Conservation (phyloP, 1,284 basidiomycete species). For the Ceratobasidium theobromae region DNA sequence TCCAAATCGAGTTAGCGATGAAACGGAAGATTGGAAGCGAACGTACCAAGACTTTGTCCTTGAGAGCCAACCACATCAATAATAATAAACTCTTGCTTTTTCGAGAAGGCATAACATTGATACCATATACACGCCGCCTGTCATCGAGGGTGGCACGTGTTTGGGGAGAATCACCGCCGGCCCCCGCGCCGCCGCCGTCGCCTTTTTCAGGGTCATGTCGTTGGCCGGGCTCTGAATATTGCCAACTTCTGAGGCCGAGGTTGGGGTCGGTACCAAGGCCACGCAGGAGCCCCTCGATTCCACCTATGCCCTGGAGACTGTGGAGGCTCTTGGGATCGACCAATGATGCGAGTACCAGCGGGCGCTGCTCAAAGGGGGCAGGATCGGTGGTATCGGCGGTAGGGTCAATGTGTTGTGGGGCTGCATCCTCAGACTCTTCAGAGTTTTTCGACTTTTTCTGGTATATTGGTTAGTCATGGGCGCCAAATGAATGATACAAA, state of each 20-base stretch:
- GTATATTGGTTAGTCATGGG: conserved; percentile 5
- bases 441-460: conserved; percentile 42
- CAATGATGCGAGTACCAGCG: conserved; percentile 77
- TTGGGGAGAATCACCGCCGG: conserved; percentile 47
- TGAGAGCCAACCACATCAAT: conserved; percentile 92
- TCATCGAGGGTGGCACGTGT: conserved; percentile 61
- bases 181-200: conserved; percentile 32
- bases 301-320: conserved; percentile 71
- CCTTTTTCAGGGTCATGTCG: conserved; percentile 30
- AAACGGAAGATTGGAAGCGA: conserved; percentile 10
- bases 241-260: conserved; percentile 49
- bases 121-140: conserved; percentile 75
- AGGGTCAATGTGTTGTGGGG: conserved; percentile 42
- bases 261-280: conserved; percentile 73
- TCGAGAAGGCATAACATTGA: conserved; percentile 78
- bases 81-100: conserved; percentile 76
- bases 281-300: conserved; percentile 64
- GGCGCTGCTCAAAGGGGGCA: conserved; percentile 69
- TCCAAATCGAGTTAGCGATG: conserved; percentile 19
- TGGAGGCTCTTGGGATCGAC: conserved; percentile 86
- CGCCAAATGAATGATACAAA: background rate
- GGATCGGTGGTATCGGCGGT: conserved; percentile 65
- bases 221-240: conserved; percentile 32
- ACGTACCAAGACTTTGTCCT: conserved; percentile 89
- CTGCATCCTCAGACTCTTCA: conserved; percentile 29